Conservation (phyloP, 768 basidiomycete species). For the Xerocomellus chrysenteron region DNA sequence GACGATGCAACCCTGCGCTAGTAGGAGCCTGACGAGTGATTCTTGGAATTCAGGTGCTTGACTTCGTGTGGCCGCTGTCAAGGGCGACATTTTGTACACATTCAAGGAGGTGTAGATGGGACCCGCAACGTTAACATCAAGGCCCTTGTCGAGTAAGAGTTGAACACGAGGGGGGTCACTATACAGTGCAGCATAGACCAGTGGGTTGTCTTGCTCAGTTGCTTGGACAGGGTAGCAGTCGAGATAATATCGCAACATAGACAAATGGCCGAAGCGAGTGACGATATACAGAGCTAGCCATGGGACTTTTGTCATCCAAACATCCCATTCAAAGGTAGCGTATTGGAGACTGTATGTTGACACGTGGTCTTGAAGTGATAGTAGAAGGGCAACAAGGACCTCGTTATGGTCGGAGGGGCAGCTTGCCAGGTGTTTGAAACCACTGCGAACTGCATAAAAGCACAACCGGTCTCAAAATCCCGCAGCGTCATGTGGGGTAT, state of each 20-base stretch:
- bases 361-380: not conserved
- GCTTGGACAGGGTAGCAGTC: not conserved
- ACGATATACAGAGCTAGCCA: not conserved
- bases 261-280: not conserved
- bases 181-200: not conserved
- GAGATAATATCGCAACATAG: not conserved
- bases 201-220: not conserved
- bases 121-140: not conserved
- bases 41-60: not conserved
- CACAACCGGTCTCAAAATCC: not conserved
- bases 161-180: not conserved
- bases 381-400: not conserved
- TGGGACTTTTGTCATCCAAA: not conserved
- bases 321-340: not conserved
- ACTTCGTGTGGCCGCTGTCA: not conserved
- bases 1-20: not conserved
- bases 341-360: not conserved
- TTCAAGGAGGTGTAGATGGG: not conserved
- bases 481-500: not conserved
- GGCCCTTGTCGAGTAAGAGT: not conserved
- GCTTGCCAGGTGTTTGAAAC: not conserved
- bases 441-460: not conserved
- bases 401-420: not conserved
- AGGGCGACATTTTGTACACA: not conserved
- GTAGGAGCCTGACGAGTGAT: not conserved